A percentile compares a stretch with the other conserved stretches of the same genome.
Conservation (phyloP, 1,284 basidiomycete species). For the Trichosporon sp. region DNA sequence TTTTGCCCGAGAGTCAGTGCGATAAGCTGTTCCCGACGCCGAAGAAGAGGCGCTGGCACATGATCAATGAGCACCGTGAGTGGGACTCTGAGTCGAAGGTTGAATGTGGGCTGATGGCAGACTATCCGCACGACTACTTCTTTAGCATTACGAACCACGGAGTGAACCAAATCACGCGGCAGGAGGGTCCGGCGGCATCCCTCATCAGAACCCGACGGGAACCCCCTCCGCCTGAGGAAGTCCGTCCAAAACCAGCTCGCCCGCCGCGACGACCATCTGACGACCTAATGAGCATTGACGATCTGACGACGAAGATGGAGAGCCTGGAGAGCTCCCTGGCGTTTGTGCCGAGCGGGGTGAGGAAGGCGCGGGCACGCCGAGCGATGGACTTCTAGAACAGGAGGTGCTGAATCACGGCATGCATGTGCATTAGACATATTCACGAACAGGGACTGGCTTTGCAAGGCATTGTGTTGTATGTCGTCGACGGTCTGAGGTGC, state of each 20-base stretch:
- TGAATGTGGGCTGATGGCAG: constrained; percentile 33
- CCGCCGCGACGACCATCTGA: constrained; percentile 25
- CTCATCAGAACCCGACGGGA: constrained; percentile 44
- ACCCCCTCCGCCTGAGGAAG: not conserved
- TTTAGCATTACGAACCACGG: constrained; percentile 87
- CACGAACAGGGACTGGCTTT: too few relatives aligned
- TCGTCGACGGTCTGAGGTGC: too few relatives aligned
- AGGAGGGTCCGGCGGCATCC: constrained; percentile 46
- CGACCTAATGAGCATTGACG: constrained; percentile 40
- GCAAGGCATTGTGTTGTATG: too few relatives aligned
- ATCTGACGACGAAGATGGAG: constrained; percentile 34
- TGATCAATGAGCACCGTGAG: constrained; percentile 72
- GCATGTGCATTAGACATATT: not conserved
- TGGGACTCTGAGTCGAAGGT: not conserved
- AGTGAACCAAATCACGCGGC: constrained; percentile 51
- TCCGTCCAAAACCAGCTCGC: constrained; percentile 1
- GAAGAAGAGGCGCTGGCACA: constrained; percentile 74
- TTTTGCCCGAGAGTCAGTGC: constrained; percentile 64
- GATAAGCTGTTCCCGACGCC: constrained; percentile 69
- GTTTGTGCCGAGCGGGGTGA: constrained; percentile 39
- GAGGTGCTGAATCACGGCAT: not conserved
- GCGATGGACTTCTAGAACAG: constrained; percentile 10
- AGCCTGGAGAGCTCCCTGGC: constrained; percentile 40
- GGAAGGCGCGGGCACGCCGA: constrained; percentile 13
- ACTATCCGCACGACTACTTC: constrained; percentile 81